These are phyloP conservation scores for Cladosporium velox DNA, from an alignment of 2,329 filamentous ascomycete genomes.

Conservation along the genomic window DNA sequence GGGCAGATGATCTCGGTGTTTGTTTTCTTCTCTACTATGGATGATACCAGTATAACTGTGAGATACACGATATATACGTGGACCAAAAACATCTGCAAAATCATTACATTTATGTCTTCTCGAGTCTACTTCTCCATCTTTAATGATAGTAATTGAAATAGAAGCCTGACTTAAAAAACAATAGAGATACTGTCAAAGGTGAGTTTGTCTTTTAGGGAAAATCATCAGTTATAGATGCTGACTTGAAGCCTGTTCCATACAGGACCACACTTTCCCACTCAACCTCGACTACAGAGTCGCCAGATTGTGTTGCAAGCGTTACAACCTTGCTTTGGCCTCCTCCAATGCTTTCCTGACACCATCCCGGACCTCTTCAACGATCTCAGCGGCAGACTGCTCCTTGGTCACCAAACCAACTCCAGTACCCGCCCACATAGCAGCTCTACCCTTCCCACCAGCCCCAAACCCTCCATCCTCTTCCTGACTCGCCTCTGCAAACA, in stretches of 20 bases:
- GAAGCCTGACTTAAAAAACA: not conserved
- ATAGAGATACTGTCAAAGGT: not conserved
- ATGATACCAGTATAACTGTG: not conserved
- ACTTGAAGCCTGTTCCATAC: not conserved
- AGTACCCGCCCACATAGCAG: constrained; percentile 65
- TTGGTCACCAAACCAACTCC: constrained; percentile 60
- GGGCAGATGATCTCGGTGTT: constrained; percentile 8
- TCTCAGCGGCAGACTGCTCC: constrained; percentile 54
- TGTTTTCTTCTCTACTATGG: not conserved
- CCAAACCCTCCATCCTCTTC: constrained; percentile 57
- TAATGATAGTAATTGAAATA: not conserved
- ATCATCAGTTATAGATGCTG: not conserved
- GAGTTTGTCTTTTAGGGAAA: too few species aligned
- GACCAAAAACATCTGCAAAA: constrained; percentile 13
- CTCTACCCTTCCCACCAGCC: constrained; percentile 46
- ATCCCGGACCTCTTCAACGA: constrained; percentile 49
- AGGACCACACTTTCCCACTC: not conserved
- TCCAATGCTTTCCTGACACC: constrained; percentile 7
- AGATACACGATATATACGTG: constrained; percentile 14
- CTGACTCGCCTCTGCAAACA: constrained; percentile 52
- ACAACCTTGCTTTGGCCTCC: constrained; percentile 1
- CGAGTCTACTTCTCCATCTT: not conserved
- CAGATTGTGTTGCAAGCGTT: not conserved
- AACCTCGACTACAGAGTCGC: not conserved
- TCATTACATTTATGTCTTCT: not conserved